A percentile compares a stretch with the other conserved stretches of the same genome.
phyloP scores from a whole-genome alignment of 73 alveolate genomes.

The Stentor coeruleus region DNA sequence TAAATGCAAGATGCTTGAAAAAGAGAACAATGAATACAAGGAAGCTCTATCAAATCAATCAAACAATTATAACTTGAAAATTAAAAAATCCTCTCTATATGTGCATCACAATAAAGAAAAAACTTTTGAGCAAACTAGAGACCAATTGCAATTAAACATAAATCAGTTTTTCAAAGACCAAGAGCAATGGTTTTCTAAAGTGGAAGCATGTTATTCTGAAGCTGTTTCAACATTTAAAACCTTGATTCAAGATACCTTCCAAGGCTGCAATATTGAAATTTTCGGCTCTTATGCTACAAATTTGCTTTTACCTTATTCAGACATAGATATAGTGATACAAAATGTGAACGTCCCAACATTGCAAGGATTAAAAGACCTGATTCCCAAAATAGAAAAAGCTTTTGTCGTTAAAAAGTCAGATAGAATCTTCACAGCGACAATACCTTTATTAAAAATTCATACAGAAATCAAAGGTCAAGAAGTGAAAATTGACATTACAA shows the following conservation, averaged over 20 bases:
- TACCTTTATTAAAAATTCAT: conserved; percentile 32
- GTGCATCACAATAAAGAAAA: background rate
- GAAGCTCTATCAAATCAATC: background rate
- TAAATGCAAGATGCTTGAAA: background rate
- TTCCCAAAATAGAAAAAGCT: conserved; percentile 25
- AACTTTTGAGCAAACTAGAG: background rate
- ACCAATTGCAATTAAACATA: background rate
- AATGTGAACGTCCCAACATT: background rate
- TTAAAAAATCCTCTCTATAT: background rate
- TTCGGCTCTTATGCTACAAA: conserved; percentile 43
- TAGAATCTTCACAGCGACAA: conserved; percentile 30
- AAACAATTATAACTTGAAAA: background rate
- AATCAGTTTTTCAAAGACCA: background rate
- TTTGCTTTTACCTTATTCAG: conserved; percentile 34
- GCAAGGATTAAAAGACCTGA: conserved; percentile 14
- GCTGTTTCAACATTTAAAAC: background rate
- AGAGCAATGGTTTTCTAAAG: background rate
- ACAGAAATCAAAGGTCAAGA: conserved; percentile 6
- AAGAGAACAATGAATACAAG: background rate
- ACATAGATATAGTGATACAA: conserved; percentile 33
- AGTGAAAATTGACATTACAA: conserved; percentile 33
- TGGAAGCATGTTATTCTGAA: background rate
- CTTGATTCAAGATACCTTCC: background rate
- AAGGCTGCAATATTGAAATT: conserved; percentile 27
- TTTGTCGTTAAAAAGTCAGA: conserved; percentile 10